Base-by-base conservation (phyloP, 2,329 filamentous ascomycete species). In the Neopestalotiopsis rosae region DNA sequence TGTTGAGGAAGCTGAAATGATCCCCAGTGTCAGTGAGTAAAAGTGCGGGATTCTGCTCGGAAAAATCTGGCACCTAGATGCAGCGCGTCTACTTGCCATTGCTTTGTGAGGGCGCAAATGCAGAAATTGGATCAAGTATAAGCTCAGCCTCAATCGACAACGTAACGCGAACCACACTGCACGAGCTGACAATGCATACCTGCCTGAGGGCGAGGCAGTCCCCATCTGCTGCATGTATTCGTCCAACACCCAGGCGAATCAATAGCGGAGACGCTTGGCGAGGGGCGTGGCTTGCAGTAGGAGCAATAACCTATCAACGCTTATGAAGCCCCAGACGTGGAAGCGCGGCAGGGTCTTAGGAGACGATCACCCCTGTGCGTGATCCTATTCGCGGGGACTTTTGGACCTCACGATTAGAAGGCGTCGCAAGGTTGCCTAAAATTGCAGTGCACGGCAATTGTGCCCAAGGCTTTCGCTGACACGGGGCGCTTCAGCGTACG, bases 391-490 rank as follows among this genome's bases (percentile, higher is more conserved):
- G 66, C 57, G 42, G 40, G 34, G 9, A 45, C 40, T 49, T 58
- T 40, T 34, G 65, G 52, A 17, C 40, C 1, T 20, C 20, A 20
- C 24, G 56, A 34, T 38, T 17, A 20, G 24, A 24, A 34, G 9
- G 24, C 66, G 66, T 17, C 66, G 34, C 24, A n/a, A 2, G 40
- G 61, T 40, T 67, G 66, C 66, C 58, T 67, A 62, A 67, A 3
- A 3, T 28, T 28, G 24, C 24, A 28, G 24, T 38, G 10, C 1
- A 34, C 38, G 45, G 30, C 40, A 56, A n/a, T 67, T 32, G 40
- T 5, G 20, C 38, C 30, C 59, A 38, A 7, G 45, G 45, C 45
- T 52, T 52, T 24, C 17, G 6, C n/a, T 52, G n/a, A 10, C 45
- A n/a, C 45, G 45, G n/a, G n/a, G 45, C 45, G 45, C 17, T 20